Evolutionary conservation across 1,284 basidiomycete species (phyloP).

Genomic region (Thelephora terrestris): DNA sequence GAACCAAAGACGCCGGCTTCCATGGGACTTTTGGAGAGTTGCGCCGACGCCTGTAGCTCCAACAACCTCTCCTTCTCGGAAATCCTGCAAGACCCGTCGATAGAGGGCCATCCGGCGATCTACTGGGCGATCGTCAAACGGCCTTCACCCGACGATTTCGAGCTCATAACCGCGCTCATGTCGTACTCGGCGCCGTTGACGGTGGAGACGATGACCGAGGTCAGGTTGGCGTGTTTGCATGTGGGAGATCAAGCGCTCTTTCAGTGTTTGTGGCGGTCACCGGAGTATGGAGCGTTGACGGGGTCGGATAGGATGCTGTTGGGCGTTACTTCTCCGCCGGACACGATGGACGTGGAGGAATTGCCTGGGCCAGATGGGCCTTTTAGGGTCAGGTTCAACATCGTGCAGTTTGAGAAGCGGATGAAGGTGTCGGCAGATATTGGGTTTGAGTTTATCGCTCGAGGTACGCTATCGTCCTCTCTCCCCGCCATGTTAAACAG

Average conservation of each 20-base stretch:
- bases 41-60: conserved; percentile 32
- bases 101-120: conserved; percentile 52
- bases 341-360: conserved; percentile 42
- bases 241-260: conserved; percentile 54
- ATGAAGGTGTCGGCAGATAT: conserved; percentile 54
- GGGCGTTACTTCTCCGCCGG: conserved; percentile 36
- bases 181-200: conserved; percentile 43
- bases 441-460: conserved; percentile 53
- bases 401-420: conserved; percentile 57
- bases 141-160: conserved; percentile 23
- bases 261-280: conserved; percentile 43
- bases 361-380: conserved; percentile 33
- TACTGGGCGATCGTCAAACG: conserved; percentile 60
- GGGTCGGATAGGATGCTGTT: conserved; percentile 50
- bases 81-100: conserved; percentile 49
- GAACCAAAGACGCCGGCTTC: conserved; percentile 15
- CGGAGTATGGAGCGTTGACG: conserved; percentile 37
- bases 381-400: conserved; percentile 42
- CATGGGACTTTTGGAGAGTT: conserved; percentile 32
- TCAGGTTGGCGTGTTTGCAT: conserved; percentile 53
- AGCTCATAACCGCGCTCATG: conserved; percentile 43
- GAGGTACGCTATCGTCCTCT: conserved; percentile 33
- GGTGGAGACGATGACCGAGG: conserved; percentile 38
- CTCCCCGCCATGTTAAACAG: too few relatives aligned
- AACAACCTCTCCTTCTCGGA: conserved; percentile 31